A percentile compares a stretch with the other conserved stretches of the same genome.
Evolutionary conservation across 371 early-diverging fungal species (phyloP).

Genomic region (Rhizopus delemar): DNA sequence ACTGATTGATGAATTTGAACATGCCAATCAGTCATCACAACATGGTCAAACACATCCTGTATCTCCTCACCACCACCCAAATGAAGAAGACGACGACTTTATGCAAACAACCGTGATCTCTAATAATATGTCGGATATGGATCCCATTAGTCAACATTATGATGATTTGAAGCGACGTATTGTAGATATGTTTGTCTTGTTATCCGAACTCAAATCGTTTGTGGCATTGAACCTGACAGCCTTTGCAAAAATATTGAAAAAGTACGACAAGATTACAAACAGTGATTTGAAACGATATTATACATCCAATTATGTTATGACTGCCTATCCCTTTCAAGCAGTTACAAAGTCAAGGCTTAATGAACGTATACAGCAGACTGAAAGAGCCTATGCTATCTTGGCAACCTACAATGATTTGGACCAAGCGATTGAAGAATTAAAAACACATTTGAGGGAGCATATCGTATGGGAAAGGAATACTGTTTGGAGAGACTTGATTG

Average conservation of each 20-base stretch:
- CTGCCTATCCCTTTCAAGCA: slow-evolving; percentile 67
- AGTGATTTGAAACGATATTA: slow-evolving; percentile 60
- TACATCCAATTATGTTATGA: slow-evolving; percentile 47
- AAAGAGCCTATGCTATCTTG: slow-evolving; percentile 58
- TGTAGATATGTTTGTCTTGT: slow-evolving; percentile 72
- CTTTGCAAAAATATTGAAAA: slow-evolving; percentile 94
- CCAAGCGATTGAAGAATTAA: slow-evolving; percentile 73
- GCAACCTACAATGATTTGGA: slow-evolving; percentile 56
- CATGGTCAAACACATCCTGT: slow-evolving; percentile 21
- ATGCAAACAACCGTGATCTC: slow-evolving; percentile 49
- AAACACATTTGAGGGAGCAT: slow-evolving; percentile 82
- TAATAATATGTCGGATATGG: slow-evolving; percentile 36
- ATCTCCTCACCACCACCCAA: slow-evolving; percentile 43
- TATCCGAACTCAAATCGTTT: slow-evolving; percentile 88
- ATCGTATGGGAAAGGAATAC: slow-evolving; percentile 96
- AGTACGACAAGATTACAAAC: slow-evolving; percentile 91
- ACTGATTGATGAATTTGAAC: slow-evolving; percentile 44
- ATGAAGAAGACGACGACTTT: slow-evolving; percentile 39
- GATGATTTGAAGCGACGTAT: slow-evolving; percentile 50
- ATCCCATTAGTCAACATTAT: slow-evolving; percentile 20
- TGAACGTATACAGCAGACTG: slow-evolving; percentile 62
- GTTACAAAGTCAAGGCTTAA: slow-evolving; percentile 60
- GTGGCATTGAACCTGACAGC: slow-evolving; percentile 93
- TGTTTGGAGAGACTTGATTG: slow-evolving; percentile 96
- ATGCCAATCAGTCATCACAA: slow-evolving; percentile 14